These are phyloP conservation scores for Colletotrichum endophyticum DNA, from an alignment of 2,329 filamentous ascomycete species.

Conservation along the genomic window DNA sequence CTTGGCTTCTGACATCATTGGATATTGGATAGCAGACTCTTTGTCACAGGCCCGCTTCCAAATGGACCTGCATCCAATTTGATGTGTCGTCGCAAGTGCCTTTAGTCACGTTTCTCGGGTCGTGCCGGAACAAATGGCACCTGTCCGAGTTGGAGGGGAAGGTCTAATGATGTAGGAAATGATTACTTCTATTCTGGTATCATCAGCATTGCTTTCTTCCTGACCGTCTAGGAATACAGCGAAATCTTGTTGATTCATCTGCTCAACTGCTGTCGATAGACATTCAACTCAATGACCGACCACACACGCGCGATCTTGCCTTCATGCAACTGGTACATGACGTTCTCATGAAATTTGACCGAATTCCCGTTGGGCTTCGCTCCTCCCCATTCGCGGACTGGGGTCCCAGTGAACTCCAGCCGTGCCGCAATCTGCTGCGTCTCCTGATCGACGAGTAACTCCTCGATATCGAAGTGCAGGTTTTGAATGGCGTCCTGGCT, in stretches of 20 bases:
- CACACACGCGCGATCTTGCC: constrained; percentile 37
- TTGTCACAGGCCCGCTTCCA: not conserved
- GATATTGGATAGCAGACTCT: not conserved
- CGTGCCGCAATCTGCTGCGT: constrained; percentile 34
- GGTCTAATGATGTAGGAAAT: rapidly evolving
- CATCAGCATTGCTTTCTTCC: rapidly evolving
- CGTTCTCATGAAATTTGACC: constrained; percentile 36
- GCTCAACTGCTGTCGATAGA: constrained; percentile 21
- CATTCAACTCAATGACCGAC: constrained; percentile 33
- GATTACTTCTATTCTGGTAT: not conserved
- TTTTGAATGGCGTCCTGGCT: constrained; percentile 31
- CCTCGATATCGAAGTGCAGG: constrained; percentile 27
- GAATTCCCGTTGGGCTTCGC: constrained; percentile 29
- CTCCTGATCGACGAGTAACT: constrained; percentile 31
- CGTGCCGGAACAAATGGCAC: not conserved
- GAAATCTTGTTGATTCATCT: not conserved
- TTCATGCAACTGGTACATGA: constrained; percentile 34
- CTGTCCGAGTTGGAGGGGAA: not conserved
- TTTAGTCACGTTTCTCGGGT: not conserved
- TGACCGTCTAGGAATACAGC: not conserved
- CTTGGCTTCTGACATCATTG: not conserved
- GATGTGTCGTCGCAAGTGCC: not conserved
- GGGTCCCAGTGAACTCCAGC: constrained; percentile 34
- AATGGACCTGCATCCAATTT: not conserved
- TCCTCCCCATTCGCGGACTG: constrained; percentile 28